Evolutionary conservation across 768 basidiomycete genomes (phyloP).

Genomic region (Crassisporium funariophilum): DNA sequence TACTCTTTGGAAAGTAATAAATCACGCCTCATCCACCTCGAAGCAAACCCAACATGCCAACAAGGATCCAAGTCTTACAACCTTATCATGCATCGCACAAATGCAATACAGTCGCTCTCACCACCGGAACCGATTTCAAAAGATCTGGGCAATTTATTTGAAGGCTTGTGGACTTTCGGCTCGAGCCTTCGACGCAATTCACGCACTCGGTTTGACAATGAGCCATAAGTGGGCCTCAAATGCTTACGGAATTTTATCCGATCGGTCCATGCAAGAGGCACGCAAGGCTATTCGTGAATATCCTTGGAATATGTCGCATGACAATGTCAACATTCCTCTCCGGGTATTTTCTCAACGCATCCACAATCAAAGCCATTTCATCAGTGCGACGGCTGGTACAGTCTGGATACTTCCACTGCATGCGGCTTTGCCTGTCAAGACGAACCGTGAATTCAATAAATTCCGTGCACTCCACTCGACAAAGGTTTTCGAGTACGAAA

Average conservation of each 20-base stretch:
- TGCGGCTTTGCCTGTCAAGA: background rate
- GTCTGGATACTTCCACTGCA: background rate
- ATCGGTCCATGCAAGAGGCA: constrained; percentile 20
- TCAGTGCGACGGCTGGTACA: constrained; percentile 35
- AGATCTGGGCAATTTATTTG: constrained; percentile 35
- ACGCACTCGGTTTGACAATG: constrained; percentile 36
- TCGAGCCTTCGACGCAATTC: constrained; percentile 34
- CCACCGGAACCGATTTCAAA: constrained; percentile 23
- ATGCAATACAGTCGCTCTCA: constrained; percentile 25
- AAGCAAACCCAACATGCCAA: constrained; percentile 7
- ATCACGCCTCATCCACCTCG: background rate
- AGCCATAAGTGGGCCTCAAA: constrained; percentile 36
- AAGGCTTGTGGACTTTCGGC: constrained; percentile 37
- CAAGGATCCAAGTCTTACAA: constrained; percentile 14
- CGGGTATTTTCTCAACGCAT: constrained; percentile 35
- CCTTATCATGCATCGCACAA: constrained; percentile 22
- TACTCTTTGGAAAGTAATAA: no score
- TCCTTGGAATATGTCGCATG: constrained; percentile 32
- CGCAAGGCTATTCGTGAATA: constrained; percentile 17
- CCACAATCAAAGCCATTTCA: constrained; percentile 35
- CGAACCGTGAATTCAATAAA: background rate
- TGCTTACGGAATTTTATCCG: constrained; percentile 24
- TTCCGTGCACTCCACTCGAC: background rate
- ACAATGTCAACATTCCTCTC: constrained; percentile 39
- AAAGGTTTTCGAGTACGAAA: background rate